Conservation (phyloP, 2,329 filamentous ascomycete species). For the Penicillium thymicola region DNA sequence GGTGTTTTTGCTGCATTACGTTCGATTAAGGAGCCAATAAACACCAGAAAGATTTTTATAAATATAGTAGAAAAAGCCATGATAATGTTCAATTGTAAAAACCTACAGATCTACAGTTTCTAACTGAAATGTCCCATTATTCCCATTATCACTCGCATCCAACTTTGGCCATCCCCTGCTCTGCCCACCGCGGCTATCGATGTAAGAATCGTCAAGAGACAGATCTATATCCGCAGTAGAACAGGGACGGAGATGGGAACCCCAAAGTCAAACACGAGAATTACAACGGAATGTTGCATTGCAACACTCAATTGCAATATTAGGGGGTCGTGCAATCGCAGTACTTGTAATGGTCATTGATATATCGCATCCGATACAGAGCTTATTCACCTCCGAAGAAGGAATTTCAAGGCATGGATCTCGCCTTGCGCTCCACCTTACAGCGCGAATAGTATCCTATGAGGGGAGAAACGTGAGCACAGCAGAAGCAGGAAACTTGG, state of each 20-base stretch:
- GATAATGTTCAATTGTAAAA: neutral
- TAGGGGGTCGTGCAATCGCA: slow-evolving; percentile 12
- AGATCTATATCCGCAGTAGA: slow-evolving; percentile 18
- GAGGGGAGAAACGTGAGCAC: slow-evolving; percentile 3
- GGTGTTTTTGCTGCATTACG: neutral
- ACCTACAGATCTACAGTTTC: neutral
- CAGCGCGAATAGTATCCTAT: slow-evolving; percentile 41
- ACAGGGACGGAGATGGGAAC: slow-evolving; percentile 7
- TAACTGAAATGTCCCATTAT: slow-evolving; percentile 19
- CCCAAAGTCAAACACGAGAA: slow-evolving; percentile 14
- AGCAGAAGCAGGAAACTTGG: slow-evolving; percentile 4
- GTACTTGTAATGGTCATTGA: slow-evolving; percentile 29
- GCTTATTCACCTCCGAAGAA: slow-evolving; percentile 39
- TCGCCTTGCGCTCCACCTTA: slow-evolving; percentile 54
- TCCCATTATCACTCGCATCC: slow-evolving; percentile 8
- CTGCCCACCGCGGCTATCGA: slow-evolving; percentile 8
- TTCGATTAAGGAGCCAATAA: neutral
- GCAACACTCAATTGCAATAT: slow-evolving; percentile 11
- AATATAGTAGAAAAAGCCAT: neutral
- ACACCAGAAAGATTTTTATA: neutral
- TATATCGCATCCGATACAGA: slow-evolving; percentile 54
- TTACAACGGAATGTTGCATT: slow-evolving; percentile 3
- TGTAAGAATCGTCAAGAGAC: slow-evolving; percentile 20
- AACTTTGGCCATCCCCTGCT: slow-evolving; percentile 6
- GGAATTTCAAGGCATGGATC: slow-evolving; percentile 50